A percentile compares a stretch with the other conserved stretches of the same genome.
These are phyloP conservation scores for Suillus brevipes DNA, from an alignment of 768 basidiomycete species.

Conservation along the genomic window DNA sequence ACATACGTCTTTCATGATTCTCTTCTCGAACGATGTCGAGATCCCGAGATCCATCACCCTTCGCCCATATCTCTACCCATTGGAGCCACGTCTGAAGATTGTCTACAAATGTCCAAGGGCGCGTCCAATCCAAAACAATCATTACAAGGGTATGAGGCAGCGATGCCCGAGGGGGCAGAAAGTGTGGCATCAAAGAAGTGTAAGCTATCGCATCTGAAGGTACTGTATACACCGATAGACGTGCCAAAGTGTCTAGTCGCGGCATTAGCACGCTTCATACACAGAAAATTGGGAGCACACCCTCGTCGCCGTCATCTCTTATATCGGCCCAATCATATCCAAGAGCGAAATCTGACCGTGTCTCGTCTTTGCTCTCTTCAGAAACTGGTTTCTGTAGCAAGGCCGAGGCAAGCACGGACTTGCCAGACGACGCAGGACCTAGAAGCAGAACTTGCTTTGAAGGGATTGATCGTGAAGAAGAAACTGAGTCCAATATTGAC, in stretches of 20 bases:
- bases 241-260: constrained; percentile 76
- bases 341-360: constrained; percentile 74
- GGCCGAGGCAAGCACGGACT: constrained; percentile 71
- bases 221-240: constrained; percentile 88
- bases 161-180: constrained; percentile 68
- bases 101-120: constrained; percentile 87
- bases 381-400: constrained; percentile 65
- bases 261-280: constrained; percentile 6
- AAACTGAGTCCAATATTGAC: constrained; percentile 86
- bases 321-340: constrained; percentile 94
- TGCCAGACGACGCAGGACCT: constrained; percentile 77
- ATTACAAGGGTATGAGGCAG: constrained; percentile 75
- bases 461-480: constrained; percentile 75
- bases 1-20: constrained; percentile 78
- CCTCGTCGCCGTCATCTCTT: constrained; percentile 92
- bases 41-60: constrained; percentile 67
- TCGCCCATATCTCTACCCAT: constrained; percentile 84
- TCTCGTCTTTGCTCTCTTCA: constrained; percentile 59
- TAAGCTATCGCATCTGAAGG: constrained; percentile 77
- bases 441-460: constrained; percentile 87
- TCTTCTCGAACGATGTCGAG: constrained; percentile 77
- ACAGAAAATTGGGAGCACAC: constrained; percentile 40
- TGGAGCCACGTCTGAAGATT: constrained; percentile 82
- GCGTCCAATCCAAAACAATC: constrained; percentile 93
- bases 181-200: constrained; percentile 71